Conservation (phyloP, 345 rosid species). For the Microcos paniculata region DNA sequence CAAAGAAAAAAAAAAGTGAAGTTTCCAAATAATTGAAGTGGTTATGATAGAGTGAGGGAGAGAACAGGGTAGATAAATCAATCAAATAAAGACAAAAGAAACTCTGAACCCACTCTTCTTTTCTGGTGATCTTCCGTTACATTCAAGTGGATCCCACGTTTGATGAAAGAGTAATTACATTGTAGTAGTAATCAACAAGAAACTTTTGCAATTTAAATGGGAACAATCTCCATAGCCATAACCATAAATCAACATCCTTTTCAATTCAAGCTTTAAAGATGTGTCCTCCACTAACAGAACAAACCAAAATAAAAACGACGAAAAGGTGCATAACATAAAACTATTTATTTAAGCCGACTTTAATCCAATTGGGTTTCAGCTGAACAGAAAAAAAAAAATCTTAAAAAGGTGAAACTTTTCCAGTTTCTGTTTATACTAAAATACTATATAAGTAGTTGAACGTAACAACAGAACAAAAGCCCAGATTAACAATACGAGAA, state of each 20-base stretch:
- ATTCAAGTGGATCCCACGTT: conserved; percentile 9
- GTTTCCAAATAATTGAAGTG: neutral
- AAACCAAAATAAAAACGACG: neutral
- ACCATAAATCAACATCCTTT: neutral
- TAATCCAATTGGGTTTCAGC: conserved; percentile 7
- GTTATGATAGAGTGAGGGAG: neutral
- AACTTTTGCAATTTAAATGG: conserved; percentile 6
- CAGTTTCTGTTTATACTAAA: neutral
- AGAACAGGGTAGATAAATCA: neutral
- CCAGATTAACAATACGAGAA: neutral
- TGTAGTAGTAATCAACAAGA: neutral
- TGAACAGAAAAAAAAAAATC: neutral
- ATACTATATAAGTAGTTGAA: neutral
- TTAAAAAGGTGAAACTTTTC: neutral
- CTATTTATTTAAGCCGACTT: neutral
- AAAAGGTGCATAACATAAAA: neutral
- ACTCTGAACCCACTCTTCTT: neutral
- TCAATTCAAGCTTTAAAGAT: conserved; percentile 9
- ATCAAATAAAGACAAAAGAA: conserved; percentile 4
- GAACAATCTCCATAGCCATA: neutral
- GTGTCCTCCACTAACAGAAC: conserved; percentile 20
- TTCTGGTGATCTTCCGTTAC: neutral
- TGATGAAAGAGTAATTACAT: neutral
- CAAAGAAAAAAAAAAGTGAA: neutral
- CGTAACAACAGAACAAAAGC: neutral